Conservation (phyloP, 306 rosid genomes). For the Sesbania bispinosa region DNA sequence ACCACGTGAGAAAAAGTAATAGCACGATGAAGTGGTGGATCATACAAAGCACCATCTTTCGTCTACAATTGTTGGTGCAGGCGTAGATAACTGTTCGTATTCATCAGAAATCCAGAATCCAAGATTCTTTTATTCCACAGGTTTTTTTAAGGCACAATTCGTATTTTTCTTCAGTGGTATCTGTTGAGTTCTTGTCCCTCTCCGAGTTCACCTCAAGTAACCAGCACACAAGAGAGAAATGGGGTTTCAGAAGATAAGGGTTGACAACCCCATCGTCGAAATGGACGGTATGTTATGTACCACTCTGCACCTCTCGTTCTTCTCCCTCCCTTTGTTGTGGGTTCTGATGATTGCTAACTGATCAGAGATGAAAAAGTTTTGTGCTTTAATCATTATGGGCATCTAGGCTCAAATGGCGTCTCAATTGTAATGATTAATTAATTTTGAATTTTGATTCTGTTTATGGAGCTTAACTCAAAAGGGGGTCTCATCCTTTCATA, state of each 20-base stretch:
- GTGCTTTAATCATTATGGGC: neutral
- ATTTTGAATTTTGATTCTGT: neutral
- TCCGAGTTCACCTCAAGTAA: neutral
- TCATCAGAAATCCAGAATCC: neutral
- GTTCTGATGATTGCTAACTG: neutral
- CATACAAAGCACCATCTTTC: no score
- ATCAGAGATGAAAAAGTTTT: conserved; percentile 1
- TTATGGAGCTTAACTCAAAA: neutral
- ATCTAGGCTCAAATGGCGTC: neutral
- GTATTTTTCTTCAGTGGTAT: no score
- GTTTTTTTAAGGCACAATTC: neutral
- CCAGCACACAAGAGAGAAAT: conserved; percentile 30
- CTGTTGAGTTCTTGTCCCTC: neutral
- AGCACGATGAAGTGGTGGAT: no score
- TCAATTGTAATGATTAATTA: neutral
- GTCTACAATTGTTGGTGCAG: no score
- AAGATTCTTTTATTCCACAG: neutral
- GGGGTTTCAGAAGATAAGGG: conserved; percentile 80
- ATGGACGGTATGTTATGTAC: conserved; percentile 70
- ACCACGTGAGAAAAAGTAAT: no score
- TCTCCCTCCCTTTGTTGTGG: no score
- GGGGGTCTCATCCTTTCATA: neutral
- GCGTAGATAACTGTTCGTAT: no score
- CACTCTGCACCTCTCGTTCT: neutral
- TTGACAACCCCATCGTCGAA: conserved; percentile 90